These are phyloP conservation scores for Sugiyamaella castrensis DNA, from an alignment of 1,139 yeast genomes.

Conservation along the genomic window DNA sequence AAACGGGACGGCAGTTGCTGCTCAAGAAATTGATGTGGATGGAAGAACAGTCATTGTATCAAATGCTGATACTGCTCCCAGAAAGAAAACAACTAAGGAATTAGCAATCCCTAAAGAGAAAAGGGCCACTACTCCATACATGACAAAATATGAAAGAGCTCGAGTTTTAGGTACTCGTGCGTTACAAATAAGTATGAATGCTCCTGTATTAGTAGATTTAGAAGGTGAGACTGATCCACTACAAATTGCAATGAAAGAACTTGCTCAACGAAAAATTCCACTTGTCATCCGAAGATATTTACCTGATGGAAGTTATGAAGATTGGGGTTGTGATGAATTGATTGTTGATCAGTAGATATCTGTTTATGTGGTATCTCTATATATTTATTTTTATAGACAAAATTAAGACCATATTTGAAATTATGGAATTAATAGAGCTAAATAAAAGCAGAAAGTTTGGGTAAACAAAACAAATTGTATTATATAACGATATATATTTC, in stretches of 20 bases:
- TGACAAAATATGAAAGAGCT: slow-evolving; percentile 97
- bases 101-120: slow-evolving; percentile 86
- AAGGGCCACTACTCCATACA: slow-evolving; percentile 93
- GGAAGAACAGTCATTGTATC: slow-evolving; percentile 59
- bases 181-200: slow-evolving; percentile 89
- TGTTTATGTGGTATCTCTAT: background rate
- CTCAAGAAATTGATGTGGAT: slow-evolving; percentile 61
- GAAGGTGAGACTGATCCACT: slow-evolving; percentile 99
- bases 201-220: slow-evolving; percentile 94
- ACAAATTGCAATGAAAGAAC: slow-evolving; percentile 95
- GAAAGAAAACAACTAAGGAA: slow-evolving; percentile 69
- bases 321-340: slow-evolving; percentile 98
- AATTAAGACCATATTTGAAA: too few relatives aligned
- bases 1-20: slow-evolving; percentile 40
- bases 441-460: too few relatives aligned
- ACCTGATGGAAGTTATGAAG: slow-evolving; percentile 97
- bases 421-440: too few relatives aligned
- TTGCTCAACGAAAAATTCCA: slow-evolving; percentile 92
- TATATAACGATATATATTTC: too few relatives aligned
- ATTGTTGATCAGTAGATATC: slow-evolving; percentile 70
- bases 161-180: slow-evolving; percentile 96
- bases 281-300: slow-evolving; percentile 91
- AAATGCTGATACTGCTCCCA: slow-evolving; percentile 60
- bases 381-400: slow-evolving; percentile 4
- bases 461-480: too few relatives aligned